These are phyloP conservation scores for Camellia granthamiana DNA, from an alignment of 148 eudicot species.

Conservation along the genomic window DNA sequence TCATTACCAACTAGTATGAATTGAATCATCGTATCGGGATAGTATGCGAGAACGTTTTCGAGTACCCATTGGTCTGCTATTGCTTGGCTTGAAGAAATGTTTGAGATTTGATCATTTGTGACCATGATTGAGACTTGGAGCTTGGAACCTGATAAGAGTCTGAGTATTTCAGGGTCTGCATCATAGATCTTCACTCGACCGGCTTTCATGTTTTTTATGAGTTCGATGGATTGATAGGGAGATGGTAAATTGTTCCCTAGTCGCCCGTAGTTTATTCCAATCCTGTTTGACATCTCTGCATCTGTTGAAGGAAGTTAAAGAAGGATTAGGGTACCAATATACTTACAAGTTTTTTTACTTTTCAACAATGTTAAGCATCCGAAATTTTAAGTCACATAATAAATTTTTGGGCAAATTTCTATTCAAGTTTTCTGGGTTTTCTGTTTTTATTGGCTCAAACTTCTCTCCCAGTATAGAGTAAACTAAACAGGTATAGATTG, in stretches of 20 bases:
- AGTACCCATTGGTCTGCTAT: slow-evolving; percentile 57
- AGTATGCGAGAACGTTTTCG: slow-evolving; percentile 53
- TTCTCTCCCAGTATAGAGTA: too few relatives aligned
- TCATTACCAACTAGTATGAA: slow-evolving; percentile 77
- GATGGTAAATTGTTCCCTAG: slow-evolving; percentile 60
- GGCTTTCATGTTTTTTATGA: slow-evolving; percentile 47
- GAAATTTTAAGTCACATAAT: too few relatives aligned
- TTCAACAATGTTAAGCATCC: too few relatives aligned
- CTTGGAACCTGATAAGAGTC: slow-evolving; percentile 43
- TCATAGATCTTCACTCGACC: slow-evolving; percentile 59
- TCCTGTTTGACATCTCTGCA: slow-evolving; percentile 17
- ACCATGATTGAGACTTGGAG: slow-evolving; percentile 67
- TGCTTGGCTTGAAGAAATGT: slow-evolving; percentile 45
- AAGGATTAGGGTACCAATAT: not conserved
- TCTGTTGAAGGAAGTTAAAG: slow-evolving; percentile 9
- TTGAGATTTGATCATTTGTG: slow-evolving; percentile 48
- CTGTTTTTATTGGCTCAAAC: too few relatives aligned
- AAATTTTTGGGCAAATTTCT: too few relatives aligned
- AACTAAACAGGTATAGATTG: too few relatives aligned
- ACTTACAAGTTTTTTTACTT: too few relatives aligned
- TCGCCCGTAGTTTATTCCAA: slow-evolving; percentile 77
- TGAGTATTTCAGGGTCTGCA: slow-evolving; percentile 60
- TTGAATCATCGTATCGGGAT: slow-evolving; percentile 62
- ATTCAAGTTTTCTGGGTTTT: too few relatives aligned
- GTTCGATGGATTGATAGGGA: slow-evolving; percentile 49